Base-by-base conservation (phyloP, 768 basidiomycete genomes). In the Rhizopogon salebrosus region DNA sequence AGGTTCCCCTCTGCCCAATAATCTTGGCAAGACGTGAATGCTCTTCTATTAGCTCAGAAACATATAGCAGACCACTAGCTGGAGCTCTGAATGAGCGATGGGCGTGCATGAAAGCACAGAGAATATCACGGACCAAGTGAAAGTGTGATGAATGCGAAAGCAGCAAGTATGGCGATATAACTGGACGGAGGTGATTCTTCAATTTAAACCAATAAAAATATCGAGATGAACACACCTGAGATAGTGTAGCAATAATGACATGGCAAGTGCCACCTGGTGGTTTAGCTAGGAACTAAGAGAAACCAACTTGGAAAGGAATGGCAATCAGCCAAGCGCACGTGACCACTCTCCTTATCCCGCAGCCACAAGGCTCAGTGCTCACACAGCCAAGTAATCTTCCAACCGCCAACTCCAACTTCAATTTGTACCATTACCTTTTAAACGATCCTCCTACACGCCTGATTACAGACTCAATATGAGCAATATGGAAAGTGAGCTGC, bases 41-140 rank as follows among this genome's bases (percentile, higher is more conserved):
- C 65, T 98, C 95, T 68, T 98, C 95, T 56, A 98, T 98, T 29
- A 98, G 68, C 66, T 98, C 95, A 2, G 95, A 94, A 29, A 95
- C 73, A 77, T 95, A 98, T 51, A 98, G 72, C 41, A 98, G 75
- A 6, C 95, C 95, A 70, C 91, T 95, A 45, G 95, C 95, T 95
- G 65, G 11, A 54, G 22, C 42, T 27, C 2, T 56, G 46, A 53
- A 43, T 62, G 38, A 57, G 58, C 22, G 16, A 39, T 37, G 13
- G 20, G 52, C 40, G 26, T n/a, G 43, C 22, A 37, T 20, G 3
- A 43, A 31, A 41, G 41, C 29, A 40, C 31, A 26, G 51, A 13
- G 43, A 55, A 22, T 24, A 42, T 39, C 8, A 72, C 82, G 45
- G 49, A 93, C 94, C 94, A 48, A 98, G 75, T 9, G 92, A 93